phyloP scores from a whole-genome alignment of 106 monocot species.

The Posidonia australis region DNA sequence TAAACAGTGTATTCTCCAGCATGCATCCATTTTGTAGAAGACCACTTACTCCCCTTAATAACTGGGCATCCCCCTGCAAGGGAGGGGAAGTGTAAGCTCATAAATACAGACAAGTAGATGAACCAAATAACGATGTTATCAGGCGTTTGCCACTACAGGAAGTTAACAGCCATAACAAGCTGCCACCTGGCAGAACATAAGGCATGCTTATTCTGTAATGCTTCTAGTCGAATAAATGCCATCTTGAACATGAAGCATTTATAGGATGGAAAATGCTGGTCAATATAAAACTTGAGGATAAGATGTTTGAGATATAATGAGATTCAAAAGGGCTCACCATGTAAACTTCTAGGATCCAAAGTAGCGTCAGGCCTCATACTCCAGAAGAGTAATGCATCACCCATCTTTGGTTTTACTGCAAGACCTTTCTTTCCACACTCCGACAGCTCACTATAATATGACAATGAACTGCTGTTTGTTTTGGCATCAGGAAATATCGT shows the following conservation, averaged over 20 bases:
- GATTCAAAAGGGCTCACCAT: slow-evolving; percentile 6
- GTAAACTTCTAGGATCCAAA: slow-evolving; percentile 9
- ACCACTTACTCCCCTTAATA: background rate
- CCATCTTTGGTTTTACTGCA: slow-evolving; percentile 18
- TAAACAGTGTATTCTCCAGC: background rate
- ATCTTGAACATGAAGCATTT: no score
- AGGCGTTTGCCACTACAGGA: no score
- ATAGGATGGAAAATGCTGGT: no score
- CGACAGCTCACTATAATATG: slow-evolving; percentile 11
- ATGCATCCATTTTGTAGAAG: slow-evolving; percentile 1
- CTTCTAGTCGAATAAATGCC: no score
- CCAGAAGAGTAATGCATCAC: slow-evolving; percentile 17
- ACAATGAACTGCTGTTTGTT: slow-evolving; percentile 12
- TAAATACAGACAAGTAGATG: no score
- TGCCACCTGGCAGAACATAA: background rate
- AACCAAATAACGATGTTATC: no score
- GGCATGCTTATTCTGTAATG: no score
- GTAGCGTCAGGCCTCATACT: slow-evolving; percentile 15
- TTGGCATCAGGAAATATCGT: slow-evolving; percentile 16
- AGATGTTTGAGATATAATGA: background rate
- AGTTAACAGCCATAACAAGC: background rate
- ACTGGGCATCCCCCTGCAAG: slow-evolving; percentile 16
- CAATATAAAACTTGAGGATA: no score
- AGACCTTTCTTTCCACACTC: slow-evolving; percentile 18
- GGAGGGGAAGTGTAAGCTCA: background rate